These are phyloP conservation scores for Lablab purpureus DNA, from an alignment of 306 rosid species.

Conservation along the genomic window DNA sequence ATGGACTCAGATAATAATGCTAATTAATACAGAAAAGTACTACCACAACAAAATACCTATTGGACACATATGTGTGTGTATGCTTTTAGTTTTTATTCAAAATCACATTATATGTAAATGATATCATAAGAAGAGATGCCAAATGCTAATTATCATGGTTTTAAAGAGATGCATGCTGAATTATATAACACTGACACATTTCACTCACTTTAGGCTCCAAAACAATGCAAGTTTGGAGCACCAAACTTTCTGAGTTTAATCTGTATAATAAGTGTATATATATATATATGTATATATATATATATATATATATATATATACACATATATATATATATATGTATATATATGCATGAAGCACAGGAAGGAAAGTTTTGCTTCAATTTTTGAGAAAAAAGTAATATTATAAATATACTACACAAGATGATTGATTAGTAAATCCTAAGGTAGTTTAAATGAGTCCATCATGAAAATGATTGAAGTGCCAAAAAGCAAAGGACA, in stretches of 20 bases:
- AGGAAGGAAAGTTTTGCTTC: neutral
- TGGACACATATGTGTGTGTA: too few relatives aligned
- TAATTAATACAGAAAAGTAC: neutral
- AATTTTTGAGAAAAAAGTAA: neutral
- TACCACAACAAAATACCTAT: neutral
- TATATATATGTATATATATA: neutral
- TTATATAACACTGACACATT: neutral
- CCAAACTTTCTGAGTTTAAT: neutral
- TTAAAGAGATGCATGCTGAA: neutral
- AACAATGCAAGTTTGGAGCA: neutral
- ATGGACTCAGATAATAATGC: neutral
- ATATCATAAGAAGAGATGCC: neutral
- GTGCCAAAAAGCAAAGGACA: slow-evolving; percentile 33
- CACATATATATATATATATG: too few relatives aligned
- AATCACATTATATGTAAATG: too few relatives aligned
- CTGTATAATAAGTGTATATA: neutral
- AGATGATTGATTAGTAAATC: slow-evolving; percentile 14
- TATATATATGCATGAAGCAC: slow-evolving; percentile 3
- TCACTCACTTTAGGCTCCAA: neutral
- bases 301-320: too few relatives aligned
- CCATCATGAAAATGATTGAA: slow-evolving; percentile 42
- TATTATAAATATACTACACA: neutral
- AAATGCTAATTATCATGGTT: neutral
- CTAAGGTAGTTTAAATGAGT: slow-evolving; percentile 14
- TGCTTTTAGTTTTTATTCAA: too few relatives aligned